Percentiles rank a stretch among this genome's conserved stretches.
phyloP scores from a whole-genome alignment of 306 rosid genomes.

The Cucurbita argyrosperma region DNA sequence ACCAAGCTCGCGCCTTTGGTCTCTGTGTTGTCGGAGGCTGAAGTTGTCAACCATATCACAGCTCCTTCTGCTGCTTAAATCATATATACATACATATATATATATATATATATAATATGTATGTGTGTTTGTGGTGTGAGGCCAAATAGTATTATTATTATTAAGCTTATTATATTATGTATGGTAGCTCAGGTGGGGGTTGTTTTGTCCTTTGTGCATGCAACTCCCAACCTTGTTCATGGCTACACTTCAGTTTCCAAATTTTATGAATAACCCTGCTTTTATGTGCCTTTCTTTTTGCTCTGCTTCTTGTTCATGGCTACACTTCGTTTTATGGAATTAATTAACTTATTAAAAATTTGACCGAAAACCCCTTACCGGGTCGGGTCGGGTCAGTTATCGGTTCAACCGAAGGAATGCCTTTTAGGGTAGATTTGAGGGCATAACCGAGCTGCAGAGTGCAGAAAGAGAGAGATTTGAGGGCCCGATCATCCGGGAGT shows the following conservation, averaged over 20 bases:
- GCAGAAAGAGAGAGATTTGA: not conserved
- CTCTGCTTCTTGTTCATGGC: not conserved
- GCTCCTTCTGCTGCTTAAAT: conserved; percentile 25
- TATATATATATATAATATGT: not conserved
- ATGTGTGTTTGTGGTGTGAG: not conserved
- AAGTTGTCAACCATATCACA: conserved; percentile 3
- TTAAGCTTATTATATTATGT: conserved; percentile 2
- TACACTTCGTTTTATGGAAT: too few species aligned
- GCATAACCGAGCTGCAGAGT: too few species aligned
- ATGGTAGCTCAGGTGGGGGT: not conserved
- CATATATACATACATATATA: not conserved
- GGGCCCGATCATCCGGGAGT: conserved; percentile 22
- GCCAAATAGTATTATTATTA: not conserved
- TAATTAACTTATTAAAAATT: too few species aligned
- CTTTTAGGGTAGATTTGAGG: too few species aligned
- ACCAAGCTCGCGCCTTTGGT: conserved; percentile 11
- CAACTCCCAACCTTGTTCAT: conserved; percentile 1
- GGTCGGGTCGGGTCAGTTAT: too few species aligned
- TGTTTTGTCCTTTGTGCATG: not conserved
- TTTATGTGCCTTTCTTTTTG: conserved; percentile 2
- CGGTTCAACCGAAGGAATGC: too few species aligned
- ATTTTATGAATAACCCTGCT: not conserved
- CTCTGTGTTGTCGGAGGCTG: conserved; percentile 7
- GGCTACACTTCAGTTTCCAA: not conserved
- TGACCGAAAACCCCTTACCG: too few species aligned